Evolutionary conservation across 805 yeast genomes (phyloP), one percentile per base, ranked within the genome.

Genomic region (Sporopachydermia lactativora): DNA sequence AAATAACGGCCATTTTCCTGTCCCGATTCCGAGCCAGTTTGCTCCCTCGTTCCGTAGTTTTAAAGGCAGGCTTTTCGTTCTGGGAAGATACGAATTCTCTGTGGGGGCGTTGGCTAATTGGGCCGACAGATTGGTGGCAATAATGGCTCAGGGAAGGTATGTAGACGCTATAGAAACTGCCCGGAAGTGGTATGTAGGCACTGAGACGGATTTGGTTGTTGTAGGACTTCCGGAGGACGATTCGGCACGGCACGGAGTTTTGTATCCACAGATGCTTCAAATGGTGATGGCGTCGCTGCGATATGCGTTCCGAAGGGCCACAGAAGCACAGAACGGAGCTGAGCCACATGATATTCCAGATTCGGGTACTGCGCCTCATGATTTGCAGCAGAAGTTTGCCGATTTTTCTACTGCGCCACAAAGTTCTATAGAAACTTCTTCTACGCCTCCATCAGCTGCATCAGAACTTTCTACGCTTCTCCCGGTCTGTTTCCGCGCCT

Each of bases 51-150:
- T 68, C 31, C 55, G 50, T 41, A 52, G 61, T 0, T 62, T 59
- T 44, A 71, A 63, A 44, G 65, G 70, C 2, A 64, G 70, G 16
- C 38, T 84, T 0, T 68, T 75, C 48, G 42, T 74, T 1, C 48
- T 77, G 39, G 81, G 81, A 0, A 60, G 63, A 35, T 66, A 68
- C 41, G 77, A 72, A 42, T 51, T 75, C 36, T 59, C 60, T 4
- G 65, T 77, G 2, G 94, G 88, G 0, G 62, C 73, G 17, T 56
- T 75, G 13, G 61, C 75, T 2, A 75, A 69, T 48, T 84, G 86
- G 95, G 83, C 79, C 0, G 88, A 81, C 47, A 61, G 65, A 18
- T 54, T 82, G 1, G 54, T 71, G 43, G 62, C 57, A 4, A 51
- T 71, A 8, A 60, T 84, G 38, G 61, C 70, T 6, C 47, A 57